A percentile compares a stretch with the other conserved stretches of the same genome.
Conservation (phyloP, 2,329 filamentous ascomycete species). For the Rhytidhysteron rufulum region DNA sequence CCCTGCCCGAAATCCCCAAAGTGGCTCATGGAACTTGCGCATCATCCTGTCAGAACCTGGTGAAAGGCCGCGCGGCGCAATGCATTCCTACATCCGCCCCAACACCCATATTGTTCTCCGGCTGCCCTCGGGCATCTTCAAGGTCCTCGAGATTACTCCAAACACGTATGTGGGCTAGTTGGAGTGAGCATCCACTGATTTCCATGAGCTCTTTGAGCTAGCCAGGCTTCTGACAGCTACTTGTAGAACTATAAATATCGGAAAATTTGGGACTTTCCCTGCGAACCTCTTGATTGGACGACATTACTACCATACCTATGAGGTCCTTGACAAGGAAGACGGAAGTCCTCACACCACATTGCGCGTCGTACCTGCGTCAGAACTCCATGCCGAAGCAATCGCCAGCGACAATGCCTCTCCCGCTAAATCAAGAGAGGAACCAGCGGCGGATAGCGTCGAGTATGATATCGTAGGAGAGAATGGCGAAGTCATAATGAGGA, state of each 20-base stretch:
- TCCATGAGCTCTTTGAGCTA: constrained; percentile 3
- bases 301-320: constrained; percentile 87
- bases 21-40: constrained; percentile 4
- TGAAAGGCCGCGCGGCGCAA: constrained; percentile 19
- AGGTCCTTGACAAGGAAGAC: constrained; percentile 68
- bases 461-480: constrained; percentile 48
- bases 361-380: constrained; percentile 73
- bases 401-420: constrained; percentile 45
- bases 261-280: constrained; percentile 89
- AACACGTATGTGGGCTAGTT: constrained; percentile 57
- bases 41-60: neutral
- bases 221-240: constrained; percentile 3
- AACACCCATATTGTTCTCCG: constrained; percentile 52
- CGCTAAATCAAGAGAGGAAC: constrained; percentile 34
- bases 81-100: constrained; percentile 48
- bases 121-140: constrained; percentile 56
- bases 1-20: neutral
- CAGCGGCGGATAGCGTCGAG: constrained; percentile 20
- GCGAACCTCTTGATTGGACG: constrained; percentile 87
- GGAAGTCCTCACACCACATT: constrained; percentile 64
- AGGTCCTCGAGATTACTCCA: constrained; percentile 56
- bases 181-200: constrained; percentile 25
- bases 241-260: constrained; percentile 74
- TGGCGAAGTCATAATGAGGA: constrained; percentile 52
- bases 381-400: constrained; percentile 75